Conservation (phyloP, 495 filamentous ascomycete genomes). For the Penicillium bovifimosum region DNA sequence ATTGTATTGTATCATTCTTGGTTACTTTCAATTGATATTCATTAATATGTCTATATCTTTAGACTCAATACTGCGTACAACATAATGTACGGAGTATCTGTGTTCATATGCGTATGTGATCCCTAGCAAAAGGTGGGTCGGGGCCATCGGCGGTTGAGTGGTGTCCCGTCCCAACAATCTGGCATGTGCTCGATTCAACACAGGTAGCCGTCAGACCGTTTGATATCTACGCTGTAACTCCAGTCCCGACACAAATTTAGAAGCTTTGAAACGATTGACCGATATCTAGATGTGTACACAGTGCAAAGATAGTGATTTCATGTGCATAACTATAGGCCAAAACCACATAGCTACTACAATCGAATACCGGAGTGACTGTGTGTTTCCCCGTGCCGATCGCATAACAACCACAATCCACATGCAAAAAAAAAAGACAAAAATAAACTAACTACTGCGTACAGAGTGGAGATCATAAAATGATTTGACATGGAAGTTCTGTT, state of each 20-base stretch:
- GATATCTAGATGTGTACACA: neutral
- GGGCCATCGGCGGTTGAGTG: slow-evolving; percentile 22
- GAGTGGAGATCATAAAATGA: neutral
- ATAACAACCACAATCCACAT: neutral
- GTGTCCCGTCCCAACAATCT: slow-evolving; percentile 19
- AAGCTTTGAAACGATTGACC: neutral
- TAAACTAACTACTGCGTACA: too few species aligned
- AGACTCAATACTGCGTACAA: too few species aligned
- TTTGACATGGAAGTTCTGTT: slow-evolving; percentile 37
- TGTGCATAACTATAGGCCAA: too few species aligned
- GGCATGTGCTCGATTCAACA: slow-evolving; percentile 26
- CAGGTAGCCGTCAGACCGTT: slow-evolving; percentile 24
- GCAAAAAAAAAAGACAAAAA: neutral
- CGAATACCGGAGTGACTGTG: too few species aligned
- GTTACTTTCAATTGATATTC: neutral
- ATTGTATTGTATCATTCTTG: neutral
- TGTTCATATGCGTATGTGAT: too few species aligned
- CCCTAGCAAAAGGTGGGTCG: slow-evolving; percentile 13
- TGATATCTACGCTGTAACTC: slow-evolving; percentile 9
- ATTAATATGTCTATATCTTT: neutral
- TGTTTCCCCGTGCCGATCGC: neutral
- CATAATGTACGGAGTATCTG: too few species aligned
- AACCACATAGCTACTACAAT: too few species aligned
- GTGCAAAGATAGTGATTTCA: neutral
- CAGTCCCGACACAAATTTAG: neutral